Evolutionary conservation across 2,329 filamentous ascomycete genomes (phyloP).

Genomic region (Sporothrix globosa): DNA sequence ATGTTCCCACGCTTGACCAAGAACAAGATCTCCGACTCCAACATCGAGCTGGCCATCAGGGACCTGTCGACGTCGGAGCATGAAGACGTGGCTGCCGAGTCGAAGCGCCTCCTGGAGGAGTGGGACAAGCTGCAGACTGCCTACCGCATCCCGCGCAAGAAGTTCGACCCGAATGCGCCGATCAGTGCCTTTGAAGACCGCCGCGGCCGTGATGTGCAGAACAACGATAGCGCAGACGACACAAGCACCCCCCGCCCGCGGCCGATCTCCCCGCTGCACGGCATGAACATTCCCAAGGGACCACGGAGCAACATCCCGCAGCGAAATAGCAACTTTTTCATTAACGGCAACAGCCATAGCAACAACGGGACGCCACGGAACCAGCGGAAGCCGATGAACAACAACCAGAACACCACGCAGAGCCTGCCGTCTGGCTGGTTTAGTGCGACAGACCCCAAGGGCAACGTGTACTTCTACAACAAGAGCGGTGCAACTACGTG

Average conservation of each 20-base stretch:
- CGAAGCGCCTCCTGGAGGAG: constrained; percentile 72
- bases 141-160: constrained; percentile 91
- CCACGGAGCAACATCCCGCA: constrained; percentile 64
- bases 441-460: constrained; percentile 68
- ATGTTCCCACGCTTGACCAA: constrained; percentile 86
- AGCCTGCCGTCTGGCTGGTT: constrained; percentile 83
- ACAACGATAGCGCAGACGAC: constrained; percentile 40
- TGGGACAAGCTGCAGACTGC: constrained; percentile 90
- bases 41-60: constrained; percentile 83
- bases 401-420: background rate
- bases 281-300: constrained; percentile 59
- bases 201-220: constrained; percentile 59
- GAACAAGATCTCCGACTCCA: constrained; percentile 96
- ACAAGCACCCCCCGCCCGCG: constrained; percentile 24
- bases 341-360: constrained; percentile 41
- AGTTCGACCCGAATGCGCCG: constrained; percentile 70
- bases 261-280: constrained; percentile 45
- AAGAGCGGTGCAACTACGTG: constrained; percentile 78
- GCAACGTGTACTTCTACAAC: constrained; percentile 84
- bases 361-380: constrained; percentile 57
- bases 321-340: constrained; percentile 56
- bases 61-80: constrained; percentile 69
- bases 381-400: constrained; percentile 39
- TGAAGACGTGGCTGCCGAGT: constrained; percentile 72
- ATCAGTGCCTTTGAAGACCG: constrained; percentile 60